Evolutionary conservation across 352 stramenopile species (phyloP).

Genomic region (Aphanomyces cochlioides): DNA sequence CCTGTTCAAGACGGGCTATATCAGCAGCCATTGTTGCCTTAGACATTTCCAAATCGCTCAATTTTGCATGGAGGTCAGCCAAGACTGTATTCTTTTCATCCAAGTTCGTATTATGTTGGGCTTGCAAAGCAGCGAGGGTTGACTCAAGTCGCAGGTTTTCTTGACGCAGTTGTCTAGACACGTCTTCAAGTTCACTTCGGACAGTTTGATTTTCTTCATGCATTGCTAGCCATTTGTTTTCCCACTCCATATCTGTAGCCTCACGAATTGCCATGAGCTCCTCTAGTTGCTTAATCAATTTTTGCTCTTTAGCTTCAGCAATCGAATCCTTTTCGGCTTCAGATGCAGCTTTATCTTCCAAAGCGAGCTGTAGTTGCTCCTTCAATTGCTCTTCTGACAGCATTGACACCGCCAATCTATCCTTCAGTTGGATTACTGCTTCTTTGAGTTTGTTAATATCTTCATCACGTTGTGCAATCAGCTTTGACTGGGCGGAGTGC

Average conservation of each 20-base stretch:
- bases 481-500: background rate
- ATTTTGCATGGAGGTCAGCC: background rate
- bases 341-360: background rate
- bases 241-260: background rate
- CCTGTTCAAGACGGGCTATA: background rate
- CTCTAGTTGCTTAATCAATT: background rate
- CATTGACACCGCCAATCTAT: background rate
- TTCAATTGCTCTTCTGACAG: background rate
- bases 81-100: background rate
- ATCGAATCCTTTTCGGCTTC: background rate
- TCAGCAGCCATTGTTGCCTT: background rate
- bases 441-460: slow-evolving; percentile 7
- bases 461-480: background rate
- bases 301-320: too few relatives aligned
- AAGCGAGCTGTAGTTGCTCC: background rate
- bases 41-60: background rate
- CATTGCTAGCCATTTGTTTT: background rate
- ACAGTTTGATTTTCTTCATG: slow-evolving; percentile 23
- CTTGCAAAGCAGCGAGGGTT: slow-evolving; percentile 39
- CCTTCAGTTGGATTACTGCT: background rate
- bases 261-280: background rate
- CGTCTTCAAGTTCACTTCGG: too few relatives aligned
- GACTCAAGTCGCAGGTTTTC: slow-evolving; percentile 38
- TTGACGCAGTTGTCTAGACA: too few relatives aligned
- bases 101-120: slow-evolving; percentile 33